phyloP scores from a whole-genome alignment of 306 rosid genomes.

The Prunus dulcis region DNA sequence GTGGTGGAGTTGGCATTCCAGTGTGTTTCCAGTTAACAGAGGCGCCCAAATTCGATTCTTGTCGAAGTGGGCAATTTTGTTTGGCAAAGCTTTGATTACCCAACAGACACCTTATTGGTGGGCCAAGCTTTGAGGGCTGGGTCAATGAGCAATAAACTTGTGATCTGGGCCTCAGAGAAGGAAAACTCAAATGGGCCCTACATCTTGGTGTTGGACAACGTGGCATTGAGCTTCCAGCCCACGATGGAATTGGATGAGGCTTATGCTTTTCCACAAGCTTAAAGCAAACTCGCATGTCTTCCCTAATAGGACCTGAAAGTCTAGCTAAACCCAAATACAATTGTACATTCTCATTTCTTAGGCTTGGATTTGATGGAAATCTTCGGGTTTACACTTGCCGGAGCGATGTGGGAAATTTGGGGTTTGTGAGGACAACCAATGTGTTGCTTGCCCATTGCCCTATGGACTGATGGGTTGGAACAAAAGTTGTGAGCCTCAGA shows the following conservation, averaged over 20 bases:
- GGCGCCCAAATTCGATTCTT: too few relatives aligned
- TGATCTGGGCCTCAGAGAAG: constrained; percentile 45
- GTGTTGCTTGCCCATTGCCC: too few relatives aligned
- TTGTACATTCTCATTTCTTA: constrained; percentile 39
- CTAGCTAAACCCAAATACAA: constrained; percentile 49
- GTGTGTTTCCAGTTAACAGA: too few relatives aligned
- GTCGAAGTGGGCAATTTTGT: constrained; percentile 20
- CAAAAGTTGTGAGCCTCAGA: constrained; percentile 18
- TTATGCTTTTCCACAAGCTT: background rate
- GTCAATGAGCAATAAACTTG: constrained; percentile 27
- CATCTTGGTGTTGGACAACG: constrained; percentile 28
- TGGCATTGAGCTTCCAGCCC: too few relatives aligned
- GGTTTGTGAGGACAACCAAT: constrained; percentile 30
- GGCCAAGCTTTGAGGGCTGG: constrained; percentile 39
- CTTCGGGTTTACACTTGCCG: constrained; percentile 36
- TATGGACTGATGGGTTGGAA: too few relatives aligned
- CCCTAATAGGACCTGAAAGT: constrained; percentile 13
- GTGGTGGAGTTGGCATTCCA: too few relatives aligned
- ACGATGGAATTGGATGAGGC: background rate
- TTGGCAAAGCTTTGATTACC: constrained; percentile 64
- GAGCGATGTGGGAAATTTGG: constrained; percentile 25
- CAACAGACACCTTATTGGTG: constrained; percentile 58
- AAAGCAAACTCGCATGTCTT: too few relatives aligned
- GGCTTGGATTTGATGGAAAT: constrained; percentile 65
- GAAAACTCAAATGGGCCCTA: constrained; percentile 42